These are phyloP conservation scores for Grosmannia penicillata DNA, from an alignment of 2,329 filamentous ascomycete genomes.

Conservation along the genomic window DNA sequence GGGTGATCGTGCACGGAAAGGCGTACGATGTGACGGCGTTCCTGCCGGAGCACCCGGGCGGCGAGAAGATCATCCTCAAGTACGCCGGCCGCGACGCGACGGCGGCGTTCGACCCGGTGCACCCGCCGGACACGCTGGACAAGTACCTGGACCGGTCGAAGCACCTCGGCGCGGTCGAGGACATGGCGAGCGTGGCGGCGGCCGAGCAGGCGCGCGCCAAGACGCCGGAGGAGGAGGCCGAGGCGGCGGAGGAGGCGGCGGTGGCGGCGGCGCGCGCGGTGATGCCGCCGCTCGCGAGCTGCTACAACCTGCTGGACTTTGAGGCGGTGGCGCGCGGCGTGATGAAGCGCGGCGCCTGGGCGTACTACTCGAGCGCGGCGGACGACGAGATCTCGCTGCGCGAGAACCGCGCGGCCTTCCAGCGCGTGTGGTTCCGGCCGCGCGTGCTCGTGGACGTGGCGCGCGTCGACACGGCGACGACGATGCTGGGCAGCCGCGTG, in stretches of 20 bases:
- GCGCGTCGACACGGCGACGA: slow-evolving; percentile 72
- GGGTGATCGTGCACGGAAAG: slow-evolving; percentile 18
- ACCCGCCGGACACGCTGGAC: slow-evolving; percentile 74
- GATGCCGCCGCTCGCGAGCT: slow-evolving; percentile 73
- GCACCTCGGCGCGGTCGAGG: slow-evolving; percentile 80
- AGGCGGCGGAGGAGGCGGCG: slow-evolving; percentile 42
- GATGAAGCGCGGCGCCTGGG: slow-evolving; percentile 97
- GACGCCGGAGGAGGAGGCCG: slow-evolving; percentile 39
- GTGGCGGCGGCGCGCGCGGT: slow-evolving; percentile 57
- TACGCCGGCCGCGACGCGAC: slow-evolving; percentile 93
- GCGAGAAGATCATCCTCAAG: slow-evolving; percentile 86
- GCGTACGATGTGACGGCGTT: slow-evolving; percentile 22
- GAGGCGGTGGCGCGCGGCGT: slow-evolving; percentile 78
- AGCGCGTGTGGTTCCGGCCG: slow-evolving; percentile 94
- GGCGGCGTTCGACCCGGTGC: slow-evolving; percentile 79
- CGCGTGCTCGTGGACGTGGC: slow-evolving; percentile 81
- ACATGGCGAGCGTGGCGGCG: slow-evolving; percentile 58
- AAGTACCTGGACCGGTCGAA: slow-evolving; percentile 74
- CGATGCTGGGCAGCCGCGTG: slow-evolving; percentile 79
- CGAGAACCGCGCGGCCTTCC: slow-evolving; percentile 90
- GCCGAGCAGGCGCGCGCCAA: slow-evolving; percentile 28
- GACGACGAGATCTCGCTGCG: slow-evolving; percentile 87
- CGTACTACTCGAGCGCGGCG: slow-evolving; percentile 89
- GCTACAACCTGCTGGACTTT: slow-evolving; percentile 91
- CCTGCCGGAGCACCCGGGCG: slow-evolving; percentile 65